Evolutionary conservation across 106 monocot species (phyloP).

Genomic region (Vanilla planifolia): DNA sequence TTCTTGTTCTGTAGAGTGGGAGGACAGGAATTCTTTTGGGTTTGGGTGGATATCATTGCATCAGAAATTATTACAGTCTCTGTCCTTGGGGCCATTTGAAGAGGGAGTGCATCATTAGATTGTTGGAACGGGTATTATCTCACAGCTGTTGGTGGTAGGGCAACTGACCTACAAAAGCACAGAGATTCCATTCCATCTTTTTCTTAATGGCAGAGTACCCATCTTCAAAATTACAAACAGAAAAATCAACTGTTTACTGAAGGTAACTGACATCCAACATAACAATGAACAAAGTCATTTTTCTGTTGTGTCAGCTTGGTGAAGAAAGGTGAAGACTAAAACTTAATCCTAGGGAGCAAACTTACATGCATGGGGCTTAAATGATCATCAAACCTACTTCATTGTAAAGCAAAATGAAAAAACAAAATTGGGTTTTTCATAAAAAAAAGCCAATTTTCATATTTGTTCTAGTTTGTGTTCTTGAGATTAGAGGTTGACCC

Average conservation of each 20-base stretch:
- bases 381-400: too few relatives aligned
- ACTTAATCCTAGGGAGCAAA: too few relatives aligned
- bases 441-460: too few relatives aligned
- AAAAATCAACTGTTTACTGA: background rate
- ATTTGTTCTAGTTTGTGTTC: too few relatives aligned
- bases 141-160: background rate
- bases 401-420: too few relatives aligned
- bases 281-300: too few relatives aligned
- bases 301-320: too few relatives aligned
- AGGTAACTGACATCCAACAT: too few relatives aligned
- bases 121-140: background rate
- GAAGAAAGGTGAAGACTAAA: too few relatives aligned
- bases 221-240: background rate
- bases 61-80: conserved; percentile 14
- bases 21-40: background rate
- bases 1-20: background rate
- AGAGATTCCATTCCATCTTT: background rate
- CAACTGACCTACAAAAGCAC: background rate
- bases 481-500: too few relatives aligned
- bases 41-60: background rate
- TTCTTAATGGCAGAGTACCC: background rate
- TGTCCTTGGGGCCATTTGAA: conserved; percentile 10
- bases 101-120: background rate
- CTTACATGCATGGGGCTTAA: too few relatives aligned
- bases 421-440: too few relatives aligned